Conservation (phyloP, 2,329 filamentous ascomycete species). For the Penicillium vulpinum region DNA sequence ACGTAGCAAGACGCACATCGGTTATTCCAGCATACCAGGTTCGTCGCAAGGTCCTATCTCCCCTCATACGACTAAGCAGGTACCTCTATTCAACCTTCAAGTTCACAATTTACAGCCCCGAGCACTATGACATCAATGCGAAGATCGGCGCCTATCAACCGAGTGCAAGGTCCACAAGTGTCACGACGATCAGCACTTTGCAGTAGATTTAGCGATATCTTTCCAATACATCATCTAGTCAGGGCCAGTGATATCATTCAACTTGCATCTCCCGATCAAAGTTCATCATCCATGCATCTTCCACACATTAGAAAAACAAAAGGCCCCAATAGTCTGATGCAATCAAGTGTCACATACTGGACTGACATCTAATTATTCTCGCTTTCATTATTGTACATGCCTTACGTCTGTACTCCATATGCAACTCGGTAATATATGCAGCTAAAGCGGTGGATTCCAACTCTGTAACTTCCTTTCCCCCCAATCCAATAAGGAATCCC, state of each 20-base stretch:
- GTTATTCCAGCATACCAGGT: not conserved
- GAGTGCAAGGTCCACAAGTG: not conserved
- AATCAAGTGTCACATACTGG: not conserved
- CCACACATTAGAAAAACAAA: not conserved
- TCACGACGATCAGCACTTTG: not conserved
- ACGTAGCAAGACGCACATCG: not conserved
- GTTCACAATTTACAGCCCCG: not conserved
- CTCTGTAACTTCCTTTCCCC: not conserved
- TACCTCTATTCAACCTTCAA: not conserved
- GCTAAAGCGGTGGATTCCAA: not conserved
- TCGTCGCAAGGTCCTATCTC: not conserved
- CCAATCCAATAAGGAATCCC: not conserved
- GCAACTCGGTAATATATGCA: not conserved
- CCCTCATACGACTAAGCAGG: not conserved
- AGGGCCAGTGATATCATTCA: conserved; percentile 1
- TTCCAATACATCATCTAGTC: not conserved
- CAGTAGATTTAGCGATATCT: not conserved
- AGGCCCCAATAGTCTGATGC: not conserved
- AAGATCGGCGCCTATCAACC: not conserved
- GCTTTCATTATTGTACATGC: not conserved
- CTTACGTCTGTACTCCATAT: not conserved
- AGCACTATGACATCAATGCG: not conserved
- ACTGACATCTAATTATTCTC: not conserved
- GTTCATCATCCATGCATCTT: not conserved
- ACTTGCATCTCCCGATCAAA: not conserved